Conservation (phyloP, 306 rosid genomes). For the Oemleria cerasiformis region DNA sequence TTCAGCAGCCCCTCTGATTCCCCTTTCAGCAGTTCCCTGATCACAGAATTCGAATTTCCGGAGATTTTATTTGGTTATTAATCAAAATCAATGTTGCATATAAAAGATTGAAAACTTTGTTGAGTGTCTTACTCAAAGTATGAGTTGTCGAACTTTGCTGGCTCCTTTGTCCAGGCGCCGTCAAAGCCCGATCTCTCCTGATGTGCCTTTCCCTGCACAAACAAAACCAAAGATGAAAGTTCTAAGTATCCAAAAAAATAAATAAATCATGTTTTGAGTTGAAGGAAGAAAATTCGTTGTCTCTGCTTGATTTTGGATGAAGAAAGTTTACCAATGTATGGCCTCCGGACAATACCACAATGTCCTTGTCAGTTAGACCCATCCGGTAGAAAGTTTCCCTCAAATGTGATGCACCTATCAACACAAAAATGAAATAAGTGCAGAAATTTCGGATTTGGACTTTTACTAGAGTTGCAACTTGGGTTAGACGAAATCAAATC, state of each 20-base stretch:
- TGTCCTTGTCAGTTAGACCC: slow-evolving; percentile 74
- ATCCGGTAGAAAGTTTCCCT: slow-evolving; percentile 62
- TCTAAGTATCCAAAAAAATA: background rate
- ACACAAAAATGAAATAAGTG: background rate
- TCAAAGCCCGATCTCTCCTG: slow-evolving; percentile 75
- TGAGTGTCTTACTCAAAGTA: slow-evolving; percentile 61
- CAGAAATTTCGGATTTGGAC: background rate
- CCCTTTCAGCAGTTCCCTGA: slow-evolving; percentile 53
- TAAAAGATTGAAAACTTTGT: background rate
- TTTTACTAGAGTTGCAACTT: no score
- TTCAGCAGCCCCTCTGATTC: slow-evolving; percentile 42
- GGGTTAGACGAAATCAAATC: no score
- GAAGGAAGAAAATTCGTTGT: background rate
- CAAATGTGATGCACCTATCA: slow-evolving; percentile 69
- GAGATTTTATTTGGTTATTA: background rate
- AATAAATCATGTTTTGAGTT: background rate
- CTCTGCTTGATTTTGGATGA: background rate
- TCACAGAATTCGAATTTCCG: background rate
- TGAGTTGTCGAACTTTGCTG: slow-evolving; percentile 76
- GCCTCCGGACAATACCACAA: slow-evolving; percentile 86
- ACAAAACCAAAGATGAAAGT: background rate
- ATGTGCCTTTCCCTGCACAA: slow-evolving; percentile 73
- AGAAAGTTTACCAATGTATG: slow-evolving; percentile 65
- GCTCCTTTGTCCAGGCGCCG: slow-evolving; percentile 75
- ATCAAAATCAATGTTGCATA: background rate